Base-by-base conservation (phyloP, 2,329 filamentous ascomycete genomes). In the Aspergillus uvarum region DNA sequence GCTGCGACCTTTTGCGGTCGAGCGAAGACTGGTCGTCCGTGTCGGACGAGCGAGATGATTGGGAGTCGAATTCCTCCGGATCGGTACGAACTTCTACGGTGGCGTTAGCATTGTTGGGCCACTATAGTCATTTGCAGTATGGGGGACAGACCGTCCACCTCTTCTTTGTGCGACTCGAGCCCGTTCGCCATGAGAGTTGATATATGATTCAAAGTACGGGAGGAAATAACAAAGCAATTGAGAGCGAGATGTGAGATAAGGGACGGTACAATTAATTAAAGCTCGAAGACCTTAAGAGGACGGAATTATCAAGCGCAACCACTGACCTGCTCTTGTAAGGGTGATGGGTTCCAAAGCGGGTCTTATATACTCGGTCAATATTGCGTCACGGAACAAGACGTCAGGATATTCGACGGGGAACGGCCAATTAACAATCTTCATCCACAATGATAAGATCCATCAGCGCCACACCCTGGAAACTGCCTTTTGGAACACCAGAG, bases 381-480 rank as follows among this genome's bases (percentile, higher is more conserved):
- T 55, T 55, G 53, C 53, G 53, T 55, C 53, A 55, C 53, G 44
- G 42, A 29, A 12, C 22, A 19, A 19, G n/a, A 35, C n/a, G 26
- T 47, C 53, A 47, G 42, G 26, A 47, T 47, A 55, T n/a, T 24
- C 42, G 6, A 35, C 53, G 38, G n/a, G 16, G 6, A 7, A 44
- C 16, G 38, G 38, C 38, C 38, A 44, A 44, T 44, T 7, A 19
- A 16, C 38, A 16, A 19, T 44, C 38, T 19, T 19, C 38, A 19
- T 19, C 38, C 16, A n/a, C 5, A 44, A 19, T 19, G 38, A 44
- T 44, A 44, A 44, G 38, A 44, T 44, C n/a, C 38, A 44, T 44
- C 16, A 19, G 38, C 16, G 38, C 38, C 38, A 44, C 38, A 44
- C 16, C 38, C 38, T 16, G 16, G 16, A 44, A 16, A 44, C 38